Percentiles rank a stretch among this genome's conserved stretches.
phyloP scores from a whole-genome alignment of 2,329 filamentous ascomycete genomes.

The Gremmenia infestans region DNA sequence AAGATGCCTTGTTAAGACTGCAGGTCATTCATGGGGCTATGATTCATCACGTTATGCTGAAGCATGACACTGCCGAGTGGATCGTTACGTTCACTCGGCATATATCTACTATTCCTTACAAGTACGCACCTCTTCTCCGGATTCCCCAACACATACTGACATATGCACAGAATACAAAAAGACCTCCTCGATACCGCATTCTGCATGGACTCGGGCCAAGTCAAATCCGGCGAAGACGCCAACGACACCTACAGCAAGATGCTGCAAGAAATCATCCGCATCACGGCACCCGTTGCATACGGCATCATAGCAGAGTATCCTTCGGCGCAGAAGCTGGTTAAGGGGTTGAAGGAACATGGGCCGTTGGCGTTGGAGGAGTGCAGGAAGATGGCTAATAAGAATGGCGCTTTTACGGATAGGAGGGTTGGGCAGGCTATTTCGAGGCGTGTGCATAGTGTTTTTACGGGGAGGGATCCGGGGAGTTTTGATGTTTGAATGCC shows the following conservation, averaged over 20 bases:
- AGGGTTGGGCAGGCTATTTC: slow-evolving; percentile 55
- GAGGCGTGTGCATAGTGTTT: slow-evolving; percentile 54
- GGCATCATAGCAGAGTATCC: slow-evolving; percentile 60
- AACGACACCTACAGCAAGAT: slow-evolving; percentile 67
- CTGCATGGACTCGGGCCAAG: slow-evolving; percentile 76
- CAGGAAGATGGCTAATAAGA: slow-evolving; percentile 50
- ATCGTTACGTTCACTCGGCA: slow-evolving; percentile 71
- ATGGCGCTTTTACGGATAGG: slow-evolving; percentile 50
- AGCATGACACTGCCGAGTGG: slow-evolving; percentile 66
- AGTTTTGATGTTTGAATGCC: slow-evolving; percentile 19
- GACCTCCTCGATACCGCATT: slow-evolving; percentile 55
- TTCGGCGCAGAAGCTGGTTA: slow-evolving; percentile 52
- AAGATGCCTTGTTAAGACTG: slow-evolving; percentile 65
- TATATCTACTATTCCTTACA: slow-evolving; percentile 71
- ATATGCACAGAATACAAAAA: slow-evolving; percentile 31
- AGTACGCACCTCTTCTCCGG: slow-evolving; percentile 32
- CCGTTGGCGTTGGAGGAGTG: slow-evolving; percentile 59
- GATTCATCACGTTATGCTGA: slow-evolving; percentile 61
- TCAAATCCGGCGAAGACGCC: slow-evolving; percentile 61
- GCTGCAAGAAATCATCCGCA: slow-evolving; percentile 68
- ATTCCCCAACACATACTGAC: neutral
- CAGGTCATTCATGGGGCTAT: slow-evolving; percentile 63
- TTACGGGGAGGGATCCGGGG: slow-evolving; percentile 47
- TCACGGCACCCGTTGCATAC: slow-evolving; percentile 68
- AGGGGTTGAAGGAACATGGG: slow-evolving; percentile 52